Evolutionary conservation across 2,329 filamentous ascomycete species (phyloP).

Genomic region (Cladosporium sp.): DNA sequence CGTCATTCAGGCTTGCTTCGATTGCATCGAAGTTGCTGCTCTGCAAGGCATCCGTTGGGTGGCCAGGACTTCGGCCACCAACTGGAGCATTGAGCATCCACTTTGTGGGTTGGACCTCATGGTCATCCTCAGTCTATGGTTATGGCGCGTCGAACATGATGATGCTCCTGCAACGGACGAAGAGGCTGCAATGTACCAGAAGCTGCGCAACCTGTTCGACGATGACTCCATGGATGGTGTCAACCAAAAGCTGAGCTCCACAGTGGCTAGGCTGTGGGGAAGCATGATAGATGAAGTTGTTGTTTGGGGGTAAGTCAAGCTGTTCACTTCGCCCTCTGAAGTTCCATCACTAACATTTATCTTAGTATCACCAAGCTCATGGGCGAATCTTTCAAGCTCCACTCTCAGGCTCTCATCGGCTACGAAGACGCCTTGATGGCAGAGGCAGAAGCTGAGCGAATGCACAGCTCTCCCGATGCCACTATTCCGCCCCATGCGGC

Average conservation of each 20-base stretch:
- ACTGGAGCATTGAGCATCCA: constrained; percentile 98
- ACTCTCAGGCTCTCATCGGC: constrained; percentile 88
- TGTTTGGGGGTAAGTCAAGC: constrained; percentile 86
- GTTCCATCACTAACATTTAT: constrained; percentile 40
- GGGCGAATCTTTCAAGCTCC: constrained; percentile 96
- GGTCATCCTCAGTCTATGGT: constrained; percentile 95
- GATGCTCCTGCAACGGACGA: constrained; percentile 83
- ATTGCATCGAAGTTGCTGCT: constrained; percentile 94
- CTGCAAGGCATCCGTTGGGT: constrained; percentile 95
- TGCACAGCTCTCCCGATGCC: constrained; percentile 19
- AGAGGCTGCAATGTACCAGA: constrained; percentile 85
- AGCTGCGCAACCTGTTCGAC: constrained; percentile 82
- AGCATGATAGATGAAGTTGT: constrained; percentile 98
- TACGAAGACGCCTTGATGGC: constrained; percentile 74
- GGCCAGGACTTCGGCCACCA: constrained; percentile 92
- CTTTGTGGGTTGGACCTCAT: constrained; percentile 95
- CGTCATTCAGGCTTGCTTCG: constrained; percentile 95
- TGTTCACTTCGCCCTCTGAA: background rate
- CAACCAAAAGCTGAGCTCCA: constrained; percentile 83
- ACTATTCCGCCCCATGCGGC: constrained; percentile 24
- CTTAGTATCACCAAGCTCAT: constrained; percentile 84
- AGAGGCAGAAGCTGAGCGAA: constrained; percentile 23
- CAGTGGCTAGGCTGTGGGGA: constrained; percentile 91
- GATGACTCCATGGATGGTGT: constrained; percentile 82
- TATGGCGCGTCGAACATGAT: constrained; percentile 98